Evolutionary conservation across 2,329 filamentous ascomycete species (phyloP).

Genomic region (Pseudocercospora pini-densiflorae): DNA sequence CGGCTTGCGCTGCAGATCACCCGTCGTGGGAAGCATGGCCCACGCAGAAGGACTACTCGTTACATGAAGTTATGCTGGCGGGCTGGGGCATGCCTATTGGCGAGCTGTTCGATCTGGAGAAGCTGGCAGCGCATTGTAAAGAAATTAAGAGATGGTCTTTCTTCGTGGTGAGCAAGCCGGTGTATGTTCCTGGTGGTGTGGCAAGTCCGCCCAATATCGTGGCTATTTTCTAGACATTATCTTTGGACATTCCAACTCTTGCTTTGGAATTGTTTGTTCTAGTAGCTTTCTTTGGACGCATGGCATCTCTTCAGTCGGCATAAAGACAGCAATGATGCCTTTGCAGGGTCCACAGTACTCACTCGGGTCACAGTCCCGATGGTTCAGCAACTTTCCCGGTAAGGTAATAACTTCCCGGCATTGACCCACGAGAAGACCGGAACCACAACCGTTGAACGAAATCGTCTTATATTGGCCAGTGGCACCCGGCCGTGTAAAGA

Average conservation of each 20-base stretch:
- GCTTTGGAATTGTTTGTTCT: too few relatives aligned
- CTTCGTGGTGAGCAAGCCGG: constrained; percentile 55
- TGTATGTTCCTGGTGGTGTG: constrained; percentile 47
- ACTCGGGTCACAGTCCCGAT: neutral
- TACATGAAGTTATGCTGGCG: constrained; percentile 55
- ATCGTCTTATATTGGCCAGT: neutral
- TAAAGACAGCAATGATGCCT: neutral
- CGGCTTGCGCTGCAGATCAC: constrained; percentile 44
- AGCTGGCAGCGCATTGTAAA: constrained; percentile 47
- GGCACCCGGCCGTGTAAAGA: too few relatives aligned
- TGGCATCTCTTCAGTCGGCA: neutral
- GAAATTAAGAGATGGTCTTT: constrained; percentile 49
- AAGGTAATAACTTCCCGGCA: neutral
- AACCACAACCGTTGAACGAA: neutral
- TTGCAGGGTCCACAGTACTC: neutral
- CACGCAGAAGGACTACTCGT: constrained; percentile 40
- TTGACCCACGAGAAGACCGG: neutral
- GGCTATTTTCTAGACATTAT: constrained; percentile 44
- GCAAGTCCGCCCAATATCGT: constrained; percentile 46
- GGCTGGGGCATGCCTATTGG: constrained; percentile 59
- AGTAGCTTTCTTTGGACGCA: neutral
- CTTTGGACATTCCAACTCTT: too few relatives aligned
- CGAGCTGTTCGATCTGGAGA: constrained; percentile 57
- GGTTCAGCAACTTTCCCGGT: neutral
- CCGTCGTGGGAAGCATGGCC: constrained; percentile 47